phyloP scores from a whole-genome alignment of 169 alveolate genomes.

The Eimeria zaria region DNA sequence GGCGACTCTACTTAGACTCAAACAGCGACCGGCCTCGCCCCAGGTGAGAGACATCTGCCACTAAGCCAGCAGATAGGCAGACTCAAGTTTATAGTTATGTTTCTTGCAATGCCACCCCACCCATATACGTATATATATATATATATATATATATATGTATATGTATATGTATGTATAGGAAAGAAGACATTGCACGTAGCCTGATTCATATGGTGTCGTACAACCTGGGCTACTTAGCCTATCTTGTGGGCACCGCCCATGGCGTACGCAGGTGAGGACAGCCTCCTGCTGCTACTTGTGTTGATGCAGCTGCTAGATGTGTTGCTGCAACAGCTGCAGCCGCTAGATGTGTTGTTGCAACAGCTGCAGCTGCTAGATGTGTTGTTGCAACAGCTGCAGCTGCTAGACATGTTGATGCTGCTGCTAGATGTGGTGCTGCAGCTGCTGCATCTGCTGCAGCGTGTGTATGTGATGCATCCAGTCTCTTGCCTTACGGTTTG shows the following conservation, averaged over 20 bases:
- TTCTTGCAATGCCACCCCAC: background rate
- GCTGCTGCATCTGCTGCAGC: background rate
- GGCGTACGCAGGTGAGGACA: slow-evolving; percentile 88
- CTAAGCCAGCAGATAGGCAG: background rate
- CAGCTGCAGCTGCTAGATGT: no score
- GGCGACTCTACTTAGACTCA: slow-evolving; percentile 59
- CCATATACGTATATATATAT: no score
- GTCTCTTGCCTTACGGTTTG: background rate
- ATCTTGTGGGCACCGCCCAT: slow-evolving; percentile 91
- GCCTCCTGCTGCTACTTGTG: background rate
- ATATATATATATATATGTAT: background rate
- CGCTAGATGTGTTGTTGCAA: no score
- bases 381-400: no score
- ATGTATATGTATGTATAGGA: slow-evolving; percentile 72
- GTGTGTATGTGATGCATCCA: background rate
- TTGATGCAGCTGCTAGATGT: no score
- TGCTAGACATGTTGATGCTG: no score
- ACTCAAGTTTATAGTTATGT: background rate
- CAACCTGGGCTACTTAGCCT: slow-evolving; percentile 94
- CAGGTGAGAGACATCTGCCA: slow-evolving; percentile 8
- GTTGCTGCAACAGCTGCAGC: no score
- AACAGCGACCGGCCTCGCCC: slow-evolving; percentile 31
- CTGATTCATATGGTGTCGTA: slow-evolving; percentile 93
- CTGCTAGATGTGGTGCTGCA: background rate
- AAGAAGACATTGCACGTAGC: slow-evolving; percentile 93